Evolutionary conservation across 2,329 filamentous ascomycete species (phyloP), one percentile per base, ranked within the genome.

Genomic region (Lachnellula subtilissima): DNA sequence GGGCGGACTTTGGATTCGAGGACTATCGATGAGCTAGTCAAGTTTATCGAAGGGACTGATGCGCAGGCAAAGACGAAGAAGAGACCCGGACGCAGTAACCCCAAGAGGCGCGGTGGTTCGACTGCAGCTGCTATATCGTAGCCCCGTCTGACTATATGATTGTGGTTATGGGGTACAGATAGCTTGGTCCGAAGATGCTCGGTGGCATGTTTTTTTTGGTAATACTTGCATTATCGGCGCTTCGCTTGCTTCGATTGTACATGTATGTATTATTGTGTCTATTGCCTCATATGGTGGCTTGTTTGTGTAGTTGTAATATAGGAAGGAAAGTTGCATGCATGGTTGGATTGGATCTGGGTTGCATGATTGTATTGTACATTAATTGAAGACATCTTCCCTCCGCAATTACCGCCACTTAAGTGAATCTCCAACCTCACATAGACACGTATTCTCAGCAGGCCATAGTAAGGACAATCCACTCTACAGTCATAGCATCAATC

Each of bases 21-120:
- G 65, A 96, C 86, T 74, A 91, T 99, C 61, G 92, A 97, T 65
- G 93, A 99, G 72, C 77, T 99, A 42, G 79, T 99, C 70, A 90
- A 88, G 73, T 97, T 93, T 73, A 97, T 99, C 64, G 94, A 97
- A 73, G 93, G 92, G 45, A 77, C 73, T 15, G 81, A 84, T 59
- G 76, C 79, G 67, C 75, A 76, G 61, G 74, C 75, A 66, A 73
- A 54, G 22, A 64, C 69, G n/a, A 86, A 85, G 74, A 84, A 84
- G 71, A 76, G 78, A 49, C 69, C 77, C 22, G 73, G 75, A 52
- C 76, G 78, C 28, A 76, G 75, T 61, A 83, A 82, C 61, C 81
- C 81, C 11, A 85, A 84, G 72, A 74, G 77, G 58, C 72, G 81
- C 50, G 78, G 79, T 19, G 39, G 39, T 22, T 19, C 12, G 12